A percentile compares a stretch with the other conserved stretches of the same genome.
These are phyloP conservation scores for Aureobasidium uvarum DNA, from an alignment of 2,329 filamentous ascomycete species.

Conservation along the genomic window DNA sequence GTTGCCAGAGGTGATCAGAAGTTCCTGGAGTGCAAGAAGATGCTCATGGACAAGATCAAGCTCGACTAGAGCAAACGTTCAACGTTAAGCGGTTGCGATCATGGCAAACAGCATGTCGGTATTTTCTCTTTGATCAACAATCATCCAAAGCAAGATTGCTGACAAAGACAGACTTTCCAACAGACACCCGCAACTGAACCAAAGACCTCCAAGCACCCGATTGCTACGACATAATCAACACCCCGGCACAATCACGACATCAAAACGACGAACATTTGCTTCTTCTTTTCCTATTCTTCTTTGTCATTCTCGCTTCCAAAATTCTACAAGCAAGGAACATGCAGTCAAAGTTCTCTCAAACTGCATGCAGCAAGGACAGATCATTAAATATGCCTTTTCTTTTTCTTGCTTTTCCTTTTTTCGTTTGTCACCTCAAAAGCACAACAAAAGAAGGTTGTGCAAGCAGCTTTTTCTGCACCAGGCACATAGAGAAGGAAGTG, in stretches of 20 bases:
- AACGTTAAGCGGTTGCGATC: background rate
- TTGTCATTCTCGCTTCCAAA: background rate
- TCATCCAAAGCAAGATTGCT: background rate
- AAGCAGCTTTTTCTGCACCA: background rate
- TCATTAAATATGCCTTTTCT: background rate
- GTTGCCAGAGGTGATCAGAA: background rate
- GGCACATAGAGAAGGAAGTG: background rate
- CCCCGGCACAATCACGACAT: background rate
- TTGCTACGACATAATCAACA: background rate
- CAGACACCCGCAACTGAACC: background rate
- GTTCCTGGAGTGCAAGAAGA: background rate
- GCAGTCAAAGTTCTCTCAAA: background rate
- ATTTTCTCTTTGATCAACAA: background rate
- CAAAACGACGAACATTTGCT: background rate
- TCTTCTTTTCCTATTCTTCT: background rate
- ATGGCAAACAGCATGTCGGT: background rate
- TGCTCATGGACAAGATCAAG: background rate
- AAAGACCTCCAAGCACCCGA: background rate
- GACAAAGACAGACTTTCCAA: background rate
- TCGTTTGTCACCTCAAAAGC: background rate
- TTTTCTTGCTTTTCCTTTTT: background rate
- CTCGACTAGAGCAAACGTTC: background rate
- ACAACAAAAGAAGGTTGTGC: background rate
- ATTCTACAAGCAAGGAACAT: no score
- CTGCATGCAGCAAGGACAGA: background rate